Evolutionary conservation across 345 rosid genomes (phyloP).

Genomic region (Mercurialis annua): DNA sequence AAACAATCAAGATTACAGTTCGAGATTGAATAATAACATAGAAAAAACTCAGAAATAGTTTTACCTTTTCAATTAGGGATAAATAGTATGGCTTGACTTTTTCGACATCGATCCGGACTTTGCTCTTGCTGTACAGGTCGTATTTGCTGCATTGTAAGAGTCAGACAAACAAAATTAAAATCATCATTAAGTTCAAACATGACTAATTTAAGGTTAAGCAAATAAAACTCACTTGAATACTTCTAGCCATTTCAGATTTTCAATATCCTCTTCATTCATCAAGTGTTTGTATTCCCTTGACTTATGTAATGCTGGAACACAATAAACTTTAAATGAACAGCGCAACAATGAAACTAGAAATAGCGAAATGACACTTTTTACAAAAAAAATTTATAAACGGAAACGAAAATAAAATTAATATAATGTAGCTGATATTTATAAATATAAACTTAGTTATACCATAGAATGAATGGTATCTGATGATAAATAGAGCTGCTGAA

Average conservation of each 20-base stretch:
- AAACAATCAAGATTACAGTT: neutral
- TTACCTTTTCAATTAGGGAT: conserved; percentile 55
- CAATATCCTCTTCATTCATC: conserved; percentile 48
- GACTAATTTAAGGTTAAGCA: neutral
- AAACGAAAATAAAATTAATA: neutral
- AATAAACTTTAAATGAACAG: neutral
- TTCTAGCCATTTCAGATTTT: conserved; percentile 48
- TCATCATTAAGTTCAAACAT: neutral
- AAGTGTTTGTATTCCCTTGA: conserved; percentile 43
- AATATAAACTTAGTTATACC: conserved; percentile 31
- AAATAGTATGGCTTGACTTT: conserved; percentile 59
- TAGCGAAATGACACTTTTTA: too few species aligned
- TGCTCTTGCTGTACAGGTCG: conserved; percentile 69
- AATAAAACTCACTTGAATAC: conserved; percentile 36
- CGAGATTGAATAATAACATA: neutral
- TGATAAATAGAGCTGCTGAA: conserved; percentile 61
- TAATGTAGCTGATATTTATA: neutral
- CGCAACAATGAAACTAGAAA: neutral
- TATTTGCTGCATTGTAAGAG: conserved; percentile 42
- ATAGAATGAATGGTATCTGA: conserved; percentile 67
- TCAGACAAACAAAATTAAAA: neutral
- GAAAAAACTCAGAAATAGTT: neutral
- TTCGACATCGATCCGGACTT: conserved; percentile 53
- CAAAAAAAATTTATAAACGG: too few species aligned
- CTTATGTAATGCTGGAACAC: conserved; percentile 43